Percentiles rank a stretch among this genome's conserved stretches.
These are phyloP conservation scores for Psilocybe sp. DNA, from an alignment of 768 basidiomycete genomes.

Conservation along the genomic window DNA sequence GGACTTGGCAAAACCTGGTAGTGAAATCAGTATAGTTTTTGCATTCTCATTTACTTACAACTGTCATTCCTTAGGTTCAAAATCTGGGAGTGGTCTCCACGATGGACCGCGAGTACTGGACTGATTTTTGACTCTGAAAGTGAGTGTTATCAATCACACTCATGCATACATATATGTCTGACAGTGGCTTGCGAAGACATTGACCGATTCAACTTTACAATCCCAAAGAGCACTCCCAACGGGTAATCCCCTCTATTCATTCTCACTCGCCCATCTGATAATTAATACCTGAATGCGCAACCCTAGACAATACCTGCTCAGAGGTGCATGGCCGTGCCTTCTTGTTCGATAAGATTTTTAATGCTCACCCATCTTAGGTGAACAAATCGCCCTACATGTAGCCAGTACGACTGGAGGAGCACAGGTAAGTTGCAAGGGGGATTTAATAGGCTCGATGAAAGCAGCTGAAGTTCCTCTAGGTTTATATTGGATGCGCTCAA, in stretches of 20 bases:
- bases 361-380: slow-evolving; percentile 12
- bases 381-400: slow-evolving; percentile 35
- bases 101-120: slow-evolving; percentile 26
- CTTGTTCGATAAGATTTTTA: too few species aligned
- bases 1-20: slow-evolving; percentile 39
- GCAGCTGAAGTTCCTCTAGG: slow-evolving; percentile 11
- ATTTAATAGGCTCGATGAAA: background rate
- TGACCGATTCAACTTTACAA: slow-evolving; percentile 29
- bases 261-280: too few species aligned
- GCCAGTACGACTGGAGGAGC: slow-evolving; percentile 25
- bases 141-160: slow-evolving; percentile 4
- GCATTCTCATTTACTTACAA: background rate
- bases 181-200: slow-evolving; percentile 18
- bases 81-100: slow-evolving; percentile 38
- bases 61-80: slow-evolving; percentile 28
- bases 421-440: slow-evolving; percentile 17
- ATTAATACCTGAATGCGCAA: too few species aligned
- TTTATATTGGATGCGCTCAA: slow-evolving; percentile 36
- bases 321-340: too few species aligned
- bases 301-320: too few species aligned
- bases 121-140: slow-evolving; percentile 28
- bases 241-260: slow-evolving; percentile 19
- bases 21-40: background rate
- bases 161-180: too few species aligned
- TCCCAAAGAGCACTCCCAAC: slow-evolving; percentile 29